Evolutionary conservation across 73 alveolate genomes (phyloP).

Genomic region (Uronychia binucleata): DNA sequence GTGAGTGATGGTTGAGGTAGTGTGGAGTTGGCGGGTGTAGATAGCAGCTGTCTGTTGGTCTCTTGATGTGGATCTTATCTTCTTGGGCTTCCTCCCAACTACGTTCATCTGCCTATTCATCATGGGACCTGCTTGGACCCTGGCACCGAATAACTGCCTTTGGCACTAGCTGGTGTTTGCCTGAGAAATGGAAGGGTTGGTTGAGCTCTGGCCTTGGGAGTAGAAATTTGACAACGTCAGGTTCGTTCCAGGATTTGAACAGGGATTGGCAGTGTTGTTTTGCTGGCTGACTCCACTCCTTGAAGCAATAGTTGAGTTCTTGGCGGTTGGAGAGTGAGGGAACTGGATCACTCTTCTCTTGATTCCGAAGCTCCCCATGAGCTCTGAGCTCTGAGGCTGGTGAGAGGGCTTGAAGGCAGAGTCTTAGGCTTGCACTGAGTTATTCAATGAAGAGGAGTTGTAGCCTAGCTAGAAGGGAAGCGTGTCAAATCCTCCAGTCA

Average conservation of each 20-base stretch:
- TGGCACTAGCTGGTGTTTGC: not conserved
- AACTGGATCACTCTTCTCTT: not conserved
- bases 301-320: not conserved
- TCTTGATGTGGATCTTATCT: not conserved
- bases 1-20: no score
- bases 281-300: not conserved
- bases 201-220: no score
- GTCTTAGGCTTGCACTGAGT: not conserved
- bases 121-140: no score
- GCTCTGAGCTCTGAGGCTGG: not conserved
- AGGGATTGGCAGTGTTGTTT: no score
- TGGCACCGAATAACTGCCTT: not conserved
- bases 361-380: not conserved
- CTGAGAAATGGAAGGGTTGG: no score
- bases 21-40: not conserved
- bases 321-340: not conserved
- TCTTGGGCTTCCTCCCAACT: not conserved
- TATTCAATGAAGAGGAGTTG: not conserved
- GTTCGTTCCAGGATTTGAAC: no score
- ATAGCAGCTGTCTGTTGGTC: not conserved
- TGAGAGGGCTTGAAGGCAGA: no score
- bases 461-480: not conserved
- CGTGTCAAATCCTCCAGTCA: no score
- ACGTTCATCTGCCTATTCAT: not conserved
- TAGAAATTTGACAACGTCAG: no score